A percentile compares a stretch with the other conserved stretches of the same genome.
These are phyloP conservation scores for Biscutella laevigata DNA, from an alignment of 441 rosid species.

Conservation along the genomic window DNA sequence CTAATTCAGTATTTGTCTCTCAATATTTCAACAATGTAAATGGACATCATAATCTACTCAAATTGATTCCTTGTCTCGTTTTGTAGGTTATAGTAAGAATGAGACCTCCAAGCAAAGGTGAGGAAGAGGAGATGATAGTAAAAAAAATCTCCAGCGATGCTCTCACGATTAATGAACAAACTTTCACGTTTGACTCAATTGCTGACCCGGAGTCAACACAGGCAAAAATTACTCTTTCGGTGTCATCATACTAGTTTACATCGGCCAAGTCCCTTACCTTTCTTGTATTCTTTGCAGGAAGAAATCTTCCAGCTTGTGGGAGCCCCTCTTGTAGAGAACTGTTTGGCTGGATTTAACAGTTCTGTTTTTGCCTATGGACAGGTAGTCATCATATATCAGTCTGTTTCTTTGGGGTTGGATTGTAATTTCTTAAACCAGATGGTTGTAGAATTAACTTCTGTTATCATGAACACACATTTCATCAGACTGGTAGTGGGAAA, in stretches of 20 bases:
- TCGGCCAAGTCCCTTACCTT: constrained; percentile 2
- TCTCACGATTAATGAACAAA: constrained; percentile 64
- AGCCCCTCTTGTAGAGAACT: constrained; percentile 87
- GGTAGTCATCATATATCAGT: constrained; percentile 31
- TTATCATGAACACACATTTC: constrained; percentile 13
- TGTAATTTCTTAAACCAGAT: background rate
- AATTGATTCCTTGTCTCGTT: background rate
- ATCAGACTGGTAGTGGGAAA: constrained; percentile 96
- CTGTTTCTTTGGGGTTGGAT: background rate
- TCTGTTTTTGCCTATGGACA: constrained; percentile 99
- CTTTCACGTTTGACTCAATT: constrained; percentile 87
- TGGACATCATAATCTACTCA: too few relatives aligned
- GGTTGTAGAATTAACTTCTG: background rate
- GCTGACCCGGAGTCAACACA: constrained; percentile 75
- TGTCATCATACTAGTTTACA: background rate
- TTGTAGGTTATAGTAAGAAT: constrained; percentile 77
- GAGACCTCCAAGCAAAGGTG: constrained; percentile 71
- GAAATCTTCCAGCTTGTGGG: constrained; percentile 88
- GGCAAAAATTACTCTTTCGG: constrained; percentile 27
- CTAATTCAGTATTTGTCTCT: too few relatives aligned
- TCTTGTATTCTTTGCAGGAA: constrained; percentile 33
- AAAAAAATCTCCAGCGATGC: constrained; percentile 60
- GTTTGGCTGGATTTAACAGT: constrained; percentile 96
- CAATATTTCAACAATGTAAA: constrained; percentile 50
- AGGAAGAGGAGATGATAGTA: constrained; percentile 58